Base-by-base conservation (phyloP, 2,329 filamentous ascomycete species). In the Clonostachys solani region DNA sequence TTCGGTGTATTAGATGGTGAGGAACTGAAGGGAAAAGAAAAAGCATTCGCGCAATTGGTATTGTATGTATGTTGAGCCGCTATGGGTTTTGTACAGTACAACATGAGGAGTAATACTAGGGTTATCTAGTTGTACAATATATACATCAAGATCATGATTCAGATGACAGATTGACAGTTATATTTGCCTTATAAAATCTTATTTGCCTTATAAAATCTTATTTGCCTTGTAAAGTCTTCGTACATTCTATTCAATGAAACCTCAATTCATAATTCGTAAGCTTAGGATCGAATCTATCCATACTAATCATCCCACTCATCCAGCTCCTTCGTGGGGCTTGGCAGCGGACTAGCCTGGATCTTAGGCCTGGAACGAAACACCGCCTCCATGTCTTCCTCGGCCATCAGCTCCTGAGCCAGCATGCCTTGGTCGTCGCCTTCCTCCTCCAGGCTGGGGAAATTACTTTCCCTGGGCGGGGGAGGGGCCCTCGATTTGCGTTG, bases 321-420 rank as follows among this genome's bases (percentile, higher is more conserved):
- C 8, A 40, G 19, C 23, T 66, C 62, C 49, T 62, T 68, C 6
- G 60, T 66, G 3, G 78, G 78, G 47, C 72, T 78, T 9, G 72
- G 69, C 3, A 83, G 62, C 2, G 91, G 90, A 62, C 90, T 95
- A 12, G 81, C 80, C 53, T 85, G 84, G 54, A 96, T 82, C 64
- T 84, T 87, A 0, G 92, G 92, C 53, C 92, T 70, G 52, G 88
- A 92, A 67, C 85, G 89, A 63, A 96, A 96, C 2, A 96, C 85
- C 23, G 85, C 86, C 49, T 87, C 86, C 63, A 90, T 87, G 50
- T 95, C 89, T 54, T 89, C 84, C 47, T 84, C 77, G 15, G 49
- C 76, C 48, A 95, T 83, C 38, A 95, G 67, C 52, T 85, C 79
- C 58, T 92, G 86, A 1, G 78, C 74, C 9, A 87, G 75, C 2